Percentiles rank a stretch among this genome's conserved stretches.
Evolutionary conservation across 192 early-diverging fungal genomes (phyloP).

Genomic region (Rhizoclosmatium globosum): DNA sequence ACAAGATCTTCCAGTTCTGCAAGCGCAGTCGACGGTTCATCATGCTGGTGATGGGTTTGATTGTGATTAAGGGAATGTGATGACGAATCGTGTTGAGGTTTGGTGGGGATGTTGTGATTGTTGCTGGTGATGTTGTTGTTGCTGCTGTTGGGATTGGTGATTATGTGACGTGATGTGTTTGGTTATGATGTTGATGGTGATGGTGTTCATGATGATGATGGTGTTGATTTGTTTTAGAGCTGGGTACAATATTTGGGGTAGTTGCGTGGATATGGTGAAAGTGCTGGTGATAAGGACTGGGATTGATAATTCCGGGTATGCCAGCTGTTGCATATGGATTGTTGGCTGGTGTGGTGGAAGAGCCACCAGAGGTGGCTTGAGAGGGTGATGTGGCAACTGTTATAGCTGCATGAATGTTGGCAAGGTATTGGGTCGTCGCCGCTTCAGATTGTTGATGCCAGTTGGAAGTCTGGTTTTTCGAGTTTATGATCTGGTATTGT

Average conservation of each 20-base stretch:
- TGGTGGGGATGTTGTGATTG: background rate
- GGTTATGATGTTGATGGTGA: constrained; percentile 50
- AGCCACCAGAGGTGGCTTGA: background rate
- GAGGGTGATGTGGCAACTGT: background rate
- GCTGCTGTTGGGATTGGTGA: constrained; percentile 3
- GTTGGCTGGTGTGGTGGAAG: background rate
- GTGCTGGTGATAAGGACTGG: constrained; percentile 21
- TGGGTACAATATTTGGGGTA: background rate
- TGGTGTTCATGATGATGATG: background rate
- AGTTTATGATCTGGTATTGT: too few relatives aligned
- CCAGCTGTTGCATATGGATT: constrained; percentile 23
- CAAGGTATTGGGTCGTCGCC: background rate
- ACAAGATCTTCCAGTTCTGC: background rate
- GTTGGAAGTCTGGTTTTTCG: too few relatives aligned
- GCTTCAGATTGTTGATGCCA: background rate
- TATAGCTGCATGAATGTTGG: background rate
- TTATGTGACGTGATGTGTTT: constrained; percentile 61
- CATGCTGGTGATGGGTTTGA: background rate
- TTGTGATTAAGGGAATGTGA: background rate
- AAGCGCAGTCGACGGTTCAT: background rate
- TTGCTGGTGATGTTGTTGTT: constrained; percentile 3
- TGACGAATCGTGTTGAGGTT: background rate
- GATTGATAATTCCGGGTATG: constrained; percentile 22
- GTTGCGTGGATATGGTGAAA: background rate
- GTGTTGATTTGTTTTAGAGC: background rate